Conservation (phyloP, 768 basidiomycete species). For the Boletus subparvulus region DNA sequence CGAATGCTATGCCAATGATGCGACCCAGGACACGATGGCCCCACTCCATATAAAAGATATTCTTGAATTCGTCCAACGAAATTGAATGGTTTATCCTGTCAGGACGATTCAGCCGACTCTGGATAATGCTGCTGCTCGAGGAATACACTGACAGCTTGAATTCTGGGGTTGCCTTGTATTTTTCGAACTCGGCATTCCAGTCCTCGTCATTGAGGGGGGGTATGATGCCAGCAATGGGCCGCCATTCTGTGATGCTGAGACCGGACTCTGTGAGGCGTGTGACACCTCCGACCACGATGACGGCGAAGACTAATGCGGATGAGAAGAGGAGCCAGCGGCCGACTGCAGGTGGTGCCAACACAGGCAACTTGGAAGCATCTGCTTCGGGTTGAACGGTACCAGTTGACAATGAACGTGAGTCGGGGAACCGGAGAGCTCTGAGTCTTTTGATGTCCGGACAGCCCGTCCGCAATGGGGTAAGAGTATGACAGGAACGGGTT, state of each 20-base stretch:
- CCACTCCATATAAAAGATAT: constrained; percentile 99
- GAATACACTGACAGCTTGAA: constrained; percentile 77
- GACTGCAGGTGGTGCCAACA: constrained; percentile 67
- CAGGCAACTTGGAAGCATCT: constrained; percentile 41
- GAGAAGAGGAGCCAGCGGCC: constrained; percentile 85
- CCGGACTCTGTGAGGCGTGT: constrained; percentile 98
- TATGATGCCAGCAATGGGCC: constrained; percentile 83
- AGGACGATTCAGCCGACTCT: not conserved
- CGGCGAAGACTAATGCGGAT: constrained; percentile 82
- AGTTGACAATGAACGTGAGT: constrained; percentile 42
- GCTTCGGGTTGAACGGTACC: constrained; percentile 21
- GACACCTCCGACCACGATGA: constrained; percentile 94
- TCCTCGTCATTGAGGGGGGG: constrained; percentile 75
- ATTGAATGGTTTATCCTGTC: constrained; percentile 86
- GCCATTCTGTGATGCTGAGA: constrained; percentile 97
- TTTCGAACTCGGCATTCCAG: constrained; percentile 89
- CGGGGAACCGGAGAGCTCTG: constrained; percentile 19
- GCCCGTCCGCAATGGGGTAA: constrained; percentile 4
- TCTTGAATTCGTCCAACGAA: constrained; percentile 87
- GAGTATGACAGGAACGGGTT: constrained; percentile 1
- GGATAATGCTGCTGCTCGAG: not conserved
- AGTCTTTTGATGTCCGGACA: not conserved
- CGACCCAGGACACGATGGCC: constrained; percentile 92
- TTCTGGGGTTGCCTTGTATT: constrained; percentile 93
- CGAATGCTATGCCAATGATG: constrained; percentile 77